These are phyloP conservation scores for Boeremia lycopersici DNA, from an alignment of 2,329 filamentous ascomycete genomes.

Conservation along the genomic window DNA sequence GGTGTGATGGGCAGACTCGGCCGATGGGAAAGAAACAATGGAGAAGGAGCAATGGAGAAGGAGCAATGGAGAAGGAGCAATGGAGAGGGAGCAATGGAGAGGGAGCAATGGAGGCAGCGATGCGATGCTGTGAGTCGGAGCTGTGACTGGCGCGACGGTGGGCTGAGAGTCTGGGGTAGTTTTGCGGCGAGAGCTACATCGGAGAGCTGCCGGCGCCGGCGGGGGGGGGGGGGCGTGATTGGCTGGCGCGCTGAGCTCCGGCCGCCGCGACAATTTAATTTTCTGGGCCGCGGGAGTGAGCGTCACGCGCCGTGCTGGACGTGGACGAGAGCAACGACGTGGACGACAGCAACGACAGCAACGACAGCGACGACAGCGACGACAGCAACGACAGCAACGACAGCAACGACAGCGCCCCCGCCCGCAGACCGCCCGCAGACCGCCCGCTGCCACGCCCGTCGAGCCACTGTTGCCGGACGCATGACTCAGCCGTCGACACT, in stretches of 20 bases:
- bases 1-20: constrained; percentile 1
- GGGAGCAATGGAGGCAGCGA: constrained; percentile 9
- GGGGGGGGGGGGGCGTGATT: constrained; percentile 23
- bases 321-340: neutral
- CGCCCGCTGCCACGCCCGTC: neutral
- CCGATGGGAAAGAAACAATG: neutral
- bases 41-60: constrained; percentile 11
- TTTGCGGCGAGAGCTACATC: constrained; percentile 31
- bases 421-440: too few species aligned
- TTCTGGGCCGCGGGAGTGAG: constrained; percentile 19
- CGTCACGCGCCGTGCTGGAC: too few species aligned
- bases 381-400: too few species aligned
- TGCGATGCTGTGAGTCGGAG: constrained; percentile 3
- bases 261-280: constrained; percentile 32
- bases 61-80: constrained; percentile 16
- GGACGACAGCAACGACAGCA: neutral
- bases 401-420: too few species aligned
- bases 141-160: constrained; percentile 17
- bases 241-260: constrained; percentile 14
- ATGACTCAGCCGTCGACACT: constrained; percentile 4
- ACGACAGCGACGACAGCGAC: too few species aligned
- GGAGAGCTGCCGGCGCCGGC: constrained; percentile 18
- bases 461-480: neutral
- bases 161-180: constrained; percentile 29
- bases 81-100: too few species aligned